phyloP scores from a whole-genome alignment of 2,329 filamentous ascomycete genomes.

The Moelleriella libera region DNA sequence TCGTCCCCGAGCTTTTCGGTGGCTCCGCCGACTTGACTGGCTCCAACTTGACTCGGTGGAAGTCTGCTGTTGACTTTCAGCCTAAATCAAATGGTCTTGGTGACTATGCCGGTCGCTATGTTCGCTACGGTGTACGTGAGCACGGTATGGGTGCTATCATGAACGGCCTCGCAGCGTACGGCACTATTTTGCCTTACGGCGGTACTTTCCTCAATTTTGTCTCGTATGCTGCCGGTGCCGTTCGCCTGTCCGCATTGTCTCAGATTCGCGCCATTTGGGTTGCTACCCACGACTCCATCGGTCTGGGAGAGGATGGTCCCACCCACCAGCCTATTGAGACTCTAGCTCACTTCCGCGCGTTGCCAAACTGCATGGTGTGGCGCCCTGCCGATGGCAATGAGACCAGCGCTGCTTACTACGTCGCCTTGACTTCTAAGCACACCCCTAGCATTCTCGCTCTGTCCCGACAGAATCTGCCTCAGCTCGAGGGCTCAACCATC shows the following conservation, averaged over 20 bases:
- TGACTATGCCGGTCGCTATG: constrained; percentile 81
- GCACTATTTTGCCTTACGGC: constrained; percentile 81
- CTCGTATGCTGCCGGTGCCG: constrained; percentile 88
- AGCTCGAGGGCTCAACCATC: constrained; percentile 87
- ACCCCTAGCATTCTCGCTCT: constrained; percentile 90
- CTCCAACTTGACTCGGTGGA: constrained; percentile 98
- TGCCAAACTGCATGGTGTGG: constrained; percentile 99
- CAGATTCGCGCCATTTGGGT: constrained; percentile 88
- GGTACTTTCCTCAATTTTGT: constrained; percentile 99
- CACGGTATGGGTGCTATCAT: constrained; percentile 86
- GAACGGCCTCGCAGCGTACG: constrained; percentile 92
- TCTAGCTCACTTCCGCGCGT: constrained; percentile 91
- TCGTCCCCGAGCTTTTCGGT: constrained; percentile 80
- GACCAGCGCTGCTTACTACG: constrained; percentile 94
- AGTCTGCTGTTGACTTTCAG: constrained; percentile 95
- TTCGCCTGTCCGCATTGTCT: constrained; percentile 86
- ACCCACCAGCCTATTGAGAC: constrained; percentile 99
- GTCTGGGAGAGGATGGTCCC: constrained; percentile 95
- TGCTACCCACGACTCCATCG: constrained; percentile 97
- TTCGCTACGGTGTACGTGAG: constrained; percentile 85
- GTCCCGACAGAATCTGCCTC: constrained; percentile 94
- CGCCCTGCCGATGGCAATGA: constrained; percentile 97
- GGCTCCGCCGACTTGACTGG: constrained; percentile 96
- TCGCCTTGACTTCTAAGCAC: constrained; percentile 76
- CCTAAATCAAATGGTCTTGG: constrained; percentile 74